Evolutionary conservation across 2,329 filamentous ascomycete species (phyloP), one percentile per base, ranked within the genome.

Genomic region (Triangularia verruculosa): DNA sequence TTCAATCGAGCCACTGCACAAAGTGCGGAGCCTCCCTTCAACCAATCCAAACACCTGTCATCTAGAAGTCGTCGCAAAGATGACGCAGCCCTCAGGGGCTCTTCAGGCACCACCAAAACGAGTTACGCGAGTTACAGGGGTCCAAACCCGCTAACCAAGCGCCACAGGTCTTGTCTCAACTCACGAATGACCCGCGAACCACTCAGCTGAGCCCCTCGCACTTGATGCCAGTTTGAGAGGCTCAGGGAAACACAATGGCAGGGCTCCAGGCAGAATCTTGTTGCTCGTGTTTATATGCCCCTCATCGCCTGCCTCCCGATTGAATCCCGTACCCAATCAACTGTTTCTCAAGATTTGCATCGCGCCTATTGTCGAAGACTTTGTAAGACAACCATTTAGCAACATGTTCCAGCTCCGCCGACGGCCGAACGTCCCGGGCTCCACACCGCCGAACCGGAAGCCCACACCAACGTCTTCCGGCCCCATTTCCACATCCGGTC

Each of bases 341-440:
- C 30, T 12, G 11, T 32, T 32, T 12, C 9, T 28, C 27, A 28
- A 28, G 27, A 28, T 9, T 28, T 28, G 27, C 27, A 28, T 4
- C 5, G 9, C 27, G 27, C 32, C 9, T 12, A 34, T 13, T 34
- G 7, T 34, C 32, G 1, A 34, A 13, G 11, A 13, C 6, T 34
- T 34, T 13, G 17, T 4, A 11, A 53, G 39, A 3, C 15, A 5
- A 53, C 3, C 51, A 51, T n/a, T n/a, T n/a, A n/a, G n/a, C n/a
- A n/a, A n/a, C n/a, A 59, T 59, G 57, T 51, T 43, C 20, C 17
- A 51, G 24, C 39, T 59, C 34, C 24, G 22, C 34, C 57, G 22
- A 24, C 57, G 57, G n/a, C 47, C 11, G 1, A 47, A 47, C 39
- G n/a, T 47, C 20, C 39, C n/a, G 32, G 15, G n/a, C 15, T 34